phyloP scores from a whole-genome alignment of 805 yeast species.

The Hyphopichia homilentoma region DNA sequence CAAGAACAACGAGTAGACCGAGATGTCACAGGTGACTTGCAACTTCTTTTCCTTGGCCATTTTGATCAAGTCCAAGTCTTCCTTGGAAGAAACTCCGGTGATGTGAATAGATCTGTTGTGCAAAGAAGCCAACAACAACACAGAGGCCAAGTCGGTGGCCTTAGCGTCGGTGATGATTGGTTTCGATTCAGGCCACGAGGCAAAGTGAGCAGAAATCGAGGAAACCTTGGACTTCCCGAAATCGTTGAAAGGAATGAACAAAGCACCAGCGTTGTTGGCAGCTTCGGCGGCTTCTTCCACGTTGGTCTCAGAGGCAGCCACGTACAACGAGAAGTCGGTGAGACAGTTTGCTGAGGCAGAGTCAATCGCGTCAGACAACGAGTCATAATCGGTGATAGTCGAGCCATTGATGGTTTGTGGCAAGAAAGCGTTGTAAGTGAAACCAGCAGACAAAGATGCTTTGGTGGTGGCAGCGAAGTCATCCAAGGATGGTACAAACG shows the following conservation, averaged over 20 bases:
- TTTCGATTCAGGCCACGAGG: constrained; percentile 78
- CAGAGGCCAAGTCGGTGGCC: constrained; percentile 89
- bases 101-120: constrained; percentile 83
- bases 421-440: constrained; percentile 77
- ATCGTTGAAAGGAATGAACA: constrained; percentile 78
- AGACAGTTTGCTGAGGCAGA: constrained; percentile 55
- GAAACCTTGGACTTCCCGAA: constrained; percentile 67
- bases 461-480: constrained; percentile 69
- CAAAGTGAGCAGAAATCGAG: constrained; percentile 74
- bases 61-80: constrained; percentile 77
- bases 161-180: constrained; percentile 91
- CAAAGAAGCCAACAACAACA: constrained; percentile 82
- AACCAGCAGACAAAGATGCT: constrained; percentile 77
- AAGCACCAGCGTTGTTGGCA: constrained; percentile 65
- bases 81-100: constrained; percentile 76
- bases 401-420: constrained; percentile 68
- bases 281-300: constrained; percentile 58
- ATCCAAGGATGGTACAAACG: constrained; percentile 70
- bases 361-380: constrained; percentile 63
- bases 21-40: constrained; percentile 85
- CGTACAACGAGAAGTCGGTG: constrained; percentile 79
- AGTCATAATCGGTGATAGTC: constrained; percentile 58
- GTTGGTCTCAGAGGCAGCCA: constrained; percentile 78
- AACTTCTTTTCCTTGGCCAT: constrained; percentile 82
- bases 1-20: constrained; percentile 74